These are phyloP conservation scores for Populus tomentosa DNA, from an alignment of 441 rosid species.

Conservation along the genomic window DNA sequence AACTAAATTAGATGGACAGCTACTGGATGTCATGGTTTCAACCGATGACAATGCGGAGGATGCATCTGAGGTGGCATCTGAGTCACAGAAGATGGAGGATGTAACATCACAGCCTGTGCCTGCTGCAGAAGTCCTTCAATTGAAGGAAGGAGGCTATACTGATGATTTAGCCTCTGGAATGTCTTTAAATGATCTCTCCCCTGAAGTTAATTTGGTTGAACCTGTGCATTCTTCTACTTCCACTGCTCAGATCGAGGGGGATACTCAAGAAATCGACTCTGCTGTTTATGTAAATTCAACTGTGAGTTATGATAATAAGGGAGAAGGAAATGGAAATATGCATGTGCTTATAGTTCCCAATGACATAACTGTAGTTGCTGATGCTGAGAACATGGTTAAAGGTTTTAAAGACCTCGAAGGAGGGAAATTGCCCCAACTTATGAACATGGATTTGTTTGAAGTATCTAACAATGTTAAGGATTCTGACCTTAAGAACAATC, in stretches of 20 bases:
- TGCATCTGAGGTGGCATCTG: conserved; percentile 21
- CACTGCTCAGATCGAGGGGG: conserved; percentile 18
- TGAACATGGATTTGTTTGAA: conserved; percentile 16
- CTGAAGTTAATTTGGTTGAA: conserved; percentile 17
- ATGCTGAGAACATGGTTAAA: conserved; percentile 36
- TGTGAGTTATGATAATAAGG: conserved; percentile 14
- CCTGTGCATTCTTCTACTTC: conserved; percentile 15
- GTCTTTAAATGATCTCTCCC: conserved; percentile 15
- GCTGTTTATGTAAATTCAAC: conserved; percentile 19
- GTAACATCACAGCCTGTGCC: conserved; percentile 22
- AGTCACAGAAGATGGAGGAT: conserved; percentile 26
- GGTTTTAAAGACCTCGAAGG: conserved; percentile 39
- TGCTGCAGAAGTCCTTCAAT: conserved; percentile 32
- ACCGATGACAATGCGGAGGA: conserved; percentile 16
- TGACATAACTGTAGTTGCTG: conserved; percentile 30
- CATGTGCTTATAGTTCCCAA: conserved; percentile 28
- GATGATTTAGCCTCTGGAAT: conserved; percentile 27
- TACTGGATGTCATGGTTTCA: conserved; percentile 12
- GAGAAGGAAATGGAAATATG: conserved; percentile 22
- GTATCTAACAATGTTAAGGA: conserved; percentile 24
- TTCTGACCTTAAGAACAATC: conserved; percentile 22
- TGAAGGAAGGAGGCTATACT: conserved; percentile 30
- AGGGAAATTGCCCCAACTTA: conserved; percentile 20
- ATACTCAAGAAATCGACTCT: conserved; percentile 18
- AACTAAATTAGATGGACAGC: conserved; percentile 8